Base-by-base conservation (phyloP, 371 early-diverging fungal species). In the Modicella reniformis region DNA sequence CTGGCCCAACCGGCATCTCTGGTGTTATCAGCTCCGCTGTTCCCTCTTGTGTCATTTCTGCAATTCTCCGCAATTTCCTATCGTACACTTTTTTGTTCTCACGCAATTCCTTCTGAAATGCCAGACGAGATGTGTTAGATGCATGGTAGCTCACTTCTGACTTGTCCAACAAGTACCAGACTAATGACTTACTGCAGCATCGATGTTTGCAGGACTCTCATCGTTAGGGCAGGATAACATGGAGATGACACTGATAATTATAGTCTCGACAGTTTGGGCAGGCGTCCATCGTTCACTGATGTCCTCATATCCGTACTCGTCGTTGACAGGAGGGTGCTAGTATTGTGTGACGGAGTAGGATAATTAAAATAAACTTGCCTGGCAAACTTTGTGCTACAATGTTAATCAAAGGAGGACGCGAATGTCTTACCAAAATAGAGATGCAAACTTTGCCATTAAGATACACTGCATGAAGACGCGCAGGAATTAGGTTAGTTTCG, bases 151-250 rank as follows among this genome's bases (percentile, higher is more conserved):
- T 37, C 37, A 37, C 12, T 37, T 5, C 37, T 8, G 37, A 28
- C n/a, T 50, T 6, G 33, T 3, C 17, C 5, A 32, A 49, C 44
- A 44, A 19, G 17, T 6, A 17, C 17, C 44, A 44, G 44, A 47
- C 17, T 4, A 23, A 34, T 34, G 41, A 75, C 87, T 83, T 86
- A 92, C 92, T 40, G 95, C 93, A 17, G 96, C 96, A 65, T 96
- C 95, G 34, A 95, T 84, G 76, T 96, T 96, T 13, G 96, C 98
- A 8, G 96, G 96, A 44, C 93, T 92, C 75, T 94, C 92, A 70
- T 91, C 93, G 82, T 98, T 98, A n/a, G 98, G 98, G 64, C 92
- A 91, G 5, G 92, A 91, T 23, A 98, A 83, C 91, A 98, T 93
- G 59, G 91, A 91, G 50, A 95, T 92, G 17, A 98, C 94, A 37